Base-by-base conservation (phyloP, 1,139 yeast genomes). In the Debaryomyces subglobosus region DNA sequence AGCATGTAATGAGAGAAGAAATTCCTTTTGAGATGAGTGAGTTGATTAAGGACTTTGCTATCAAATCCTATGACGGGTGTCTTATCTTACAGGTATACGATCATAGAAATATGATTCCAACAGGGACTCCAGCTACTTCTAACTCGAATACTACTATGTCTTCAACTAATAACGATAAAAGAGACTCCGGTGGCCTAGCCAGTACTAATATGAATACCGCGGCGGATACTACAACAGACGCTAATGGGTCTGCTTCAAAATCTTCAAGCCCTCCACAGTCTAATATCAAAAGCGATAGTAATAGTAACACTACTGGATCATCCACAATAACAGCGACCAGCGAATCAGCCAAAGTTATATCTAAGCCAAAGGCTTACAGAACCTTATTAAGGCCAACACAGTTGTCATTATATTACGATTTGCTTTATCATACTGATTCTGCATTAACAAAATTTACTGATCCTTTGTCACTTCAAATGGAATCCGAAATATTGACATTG, bases 21-120 rank as follows among this genome's bases (percentile, higher is more conserved):
- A 89, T 94, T 13, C 97, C 97, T 0, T 87, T 90, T 39, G 92
- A 95, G 16, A 84, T 94, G 64, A 84, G 92, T 58, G 98, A 92
- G 67, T 88, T 92, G 16, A 77, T 92, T 49, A 84, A 89, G 59
- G 98, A 92, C 63, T 89, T 94, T 41, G 86, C 92, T 13, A 81
- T 92, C 27, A 81, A 83, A 50, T 80, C 89, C 46, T 92, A 89
- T 63, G 97, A 92, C 64, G 97, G 98, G 0, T 89, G 96, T 62
- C 72, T 92, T 38, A 89, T 94, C 16, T 67, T 94, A 45, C 90
- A 89, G 60, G 86, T 94, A 15, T 82, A 81, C 54, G 99, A 94
- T 64, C 96, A 91, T 64, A 58, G 80, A 39, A 64, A 71, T 48
- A 66, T 72, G 69, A 67, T 69, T 2, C 39, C 39, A 5, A 32